A percentile compares a stretch with the other conserved stretches of the same genome.
These are phyloP conservation scores for Penicillium sp. DNA, from an alignment of 2,329 filamentous ascomycete genomes.

Conservation along the genomic window DNA sequence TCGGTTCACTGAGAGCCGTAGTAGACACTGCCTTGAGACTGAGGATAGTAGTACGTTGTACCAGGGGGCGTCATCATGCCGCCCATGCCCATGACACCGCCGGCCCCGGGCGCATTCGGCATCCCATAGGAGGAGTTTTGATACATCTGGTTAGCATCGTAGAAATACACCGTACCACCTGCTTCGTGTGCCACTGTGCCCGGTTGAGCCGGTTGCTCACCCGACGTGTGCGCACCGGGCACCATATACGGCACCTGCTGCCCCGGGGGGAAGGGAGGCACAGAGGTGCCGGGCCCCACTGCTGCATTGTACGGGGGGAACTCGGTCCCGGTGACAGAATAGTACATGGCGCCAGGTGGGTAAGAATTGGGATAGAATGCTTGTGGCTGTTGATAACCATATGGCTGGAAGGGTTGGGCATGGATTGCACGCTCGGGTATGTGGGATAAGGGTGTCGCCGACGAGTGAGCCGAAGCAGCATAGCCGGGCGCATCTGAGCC, in stretches of 20 bases:
- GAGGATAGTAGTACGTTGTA: conserved; percentile 45
- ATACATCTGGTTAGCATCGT: conserved; percentile 64
- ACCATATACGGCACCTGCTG: conserved; percentile 41
- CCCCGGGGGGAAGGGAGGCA: conserved; percentile 50
- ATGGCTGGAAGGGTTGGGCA: conserved; percentile 78
- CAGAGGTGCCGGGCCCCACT: conserved; percentile 41
- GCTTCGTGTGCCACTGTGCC: conserved; percentile 70
- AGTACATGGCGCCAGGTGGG: conserved; percentile 59
- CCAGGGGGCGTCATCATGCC: conserved; percentile 65
- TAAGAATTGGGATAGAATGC: conserved; percentile 51
- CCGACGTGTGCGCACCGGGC: too few species aligned
- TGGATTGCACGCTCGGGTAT: conserved; percentile 90
- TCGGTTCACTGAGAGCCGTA: too few species aligned
- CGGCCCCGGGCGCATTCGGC: too few species aligned
- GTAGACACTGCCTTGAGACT: too few species aligned
- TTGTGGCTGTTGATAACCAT: conserved; percentile 51
- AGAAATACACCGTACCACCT: conserved; percentile 95
- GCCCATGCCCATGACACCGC: conserved; percentile 59
- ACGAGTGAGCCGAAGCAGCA: conserved; percentile 59
- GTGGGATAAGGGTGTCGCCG: conserved; percentile 75
- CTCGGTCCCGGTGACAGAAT: conserved; percentile 45
- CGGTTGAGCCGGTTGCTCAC: conserved; percentile 40
- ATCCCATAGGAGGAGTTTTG: conserved; percentile 30
- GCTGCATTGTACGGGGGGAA: conserved; percentile 38
- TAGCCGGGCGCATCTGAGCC: too few species aligned